Percentiles rank a stretch among this genome's conserved stretches.
Conservation (phyloP, 495 filamentous ascomycete species). For the Emericellopsis terricola region DNA sequence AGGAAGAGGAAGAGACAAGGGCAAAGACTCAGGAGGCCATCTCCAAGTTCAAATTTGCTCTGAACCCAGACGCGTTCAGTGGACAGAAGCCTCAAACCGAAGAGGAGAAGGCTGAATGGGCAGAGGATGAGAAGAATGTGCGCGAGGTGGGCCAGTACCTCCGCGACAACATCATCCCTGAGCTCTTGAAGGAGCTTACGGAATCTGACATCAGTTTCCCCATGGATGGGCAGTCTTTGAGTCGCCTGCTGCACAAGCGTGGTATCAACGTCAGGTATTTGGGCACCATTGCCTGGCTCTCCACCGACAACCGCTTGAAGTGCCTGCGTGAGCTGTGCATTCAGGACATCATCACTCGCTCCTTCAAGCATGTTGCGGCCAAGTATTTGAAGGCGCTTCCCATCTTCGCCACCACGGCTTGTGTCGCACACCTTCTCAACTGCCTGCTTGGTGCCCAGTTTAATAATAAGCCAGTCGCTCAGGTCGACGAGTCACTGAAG, state of each 20-base stretch:
- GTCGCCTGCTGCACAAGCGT: slow-evolving; percentile 81
- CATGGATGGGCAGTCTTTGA: slow-evolving; percentile 89
- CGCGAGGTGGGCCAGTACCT: slow-evolving; percentile 68
- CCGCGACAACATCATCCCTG: slow-evolving; percentile 51
- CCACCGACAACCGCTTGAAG: slow-evolving; percentile 50
- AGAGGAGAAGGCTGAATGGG: slow-evolving; percentile 72
- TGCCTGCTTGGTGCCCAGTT: slow-evolving; percentile 69
- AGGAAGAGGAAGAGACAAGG: slow-evolving; percentile 10
- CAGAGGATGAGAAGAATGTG: slow-evolving; percentile 77
- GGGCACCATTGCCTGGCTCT: slow-evolving; percentile 56
- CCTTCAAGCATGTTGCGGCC: slow-evolving; percentile 83
- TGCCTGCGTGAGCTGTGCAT: slow-evolving; percentile 58
- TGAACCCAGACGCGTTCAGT: slow-evolving; percentile 93
- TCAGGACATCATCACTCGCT: slow-evolving; percentile 86
- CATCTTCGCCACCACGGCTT: slow-evolving; percentile 52
- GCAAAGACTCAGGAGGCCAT: slow-evolving; percentile 51
- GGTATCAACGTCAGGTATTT: slow-evolving; percentile 96
- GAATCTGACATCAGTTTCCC: slow-evolving; percentile 92
- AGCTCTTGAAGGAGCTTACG: slow-evolving; percentile 59
- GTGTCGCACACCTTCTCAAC: slow-evolving; percentile 80
- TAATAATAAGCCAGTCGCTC: slow-evolving; percentile 57
- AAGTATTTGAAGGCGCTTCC: slow-evolving; percentile 68
- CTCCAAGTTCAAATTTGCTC: slow-evolving; percentile 64
- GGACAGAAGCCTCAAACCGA: slow-evolving; percentile 81
- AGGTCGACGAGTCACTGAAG: slow-evolving; percentile 57